Evolutionary conservation across 2,329 filamentous ascomycete genomes (phyloP).

Genomic region (Moelleriella libera): DNA sequence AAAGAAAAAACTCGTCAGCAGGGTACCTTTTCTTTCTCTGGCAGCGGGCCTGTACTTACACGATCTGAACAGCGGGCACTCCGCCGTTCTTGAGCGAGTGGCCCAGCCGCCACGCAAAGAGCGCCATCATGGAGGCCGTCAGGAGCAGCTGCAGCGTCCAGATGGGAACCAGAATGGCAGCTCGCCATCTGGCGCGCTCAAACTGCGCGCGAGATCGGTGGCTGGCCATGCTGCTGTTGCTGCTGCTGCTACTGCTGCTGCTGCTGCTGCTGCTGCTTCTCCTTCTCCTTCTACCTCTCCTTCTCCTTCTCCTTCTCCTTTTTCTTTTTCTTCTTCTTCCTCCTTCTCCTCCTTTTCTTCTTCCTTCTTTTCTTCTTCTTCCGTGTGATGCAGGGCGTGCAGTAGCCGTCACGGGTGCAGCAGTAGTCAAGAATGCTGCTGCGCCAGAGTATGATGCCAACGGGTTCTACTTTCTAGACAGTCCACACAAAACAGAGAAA

Average conservation of each 20-base stretch:
- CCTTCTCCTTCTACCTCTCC: too few relatives aligned
- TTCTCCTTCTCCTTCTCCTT: too few relatives aligned
- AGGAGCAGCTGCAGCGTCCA: constrained; percentile 35
- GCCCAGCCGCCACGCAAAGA: constrained; percentile 39
- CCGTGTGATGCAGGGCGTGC: too few relatives aligned
- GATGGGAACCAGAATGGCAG: constrained; percentile 29
- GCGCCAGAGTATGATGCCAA: too few relatives aligned
- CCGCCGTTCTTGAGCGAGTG: constrained; percentile 28
- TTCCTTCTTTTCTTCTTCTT: too few relatives aligned
- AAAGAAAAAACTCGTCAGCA: background rate
- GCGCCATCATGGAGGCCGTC: constrained; percentile 29
- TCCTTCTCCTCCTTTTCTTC: too few relatives aligned
- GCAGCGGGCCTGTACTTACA: constrained; percentile 19
- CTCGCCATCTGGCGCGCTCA: constrained; percentile 35
- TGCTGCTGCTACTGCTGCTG: background rate
- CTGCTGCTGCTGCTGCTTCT: background rate
- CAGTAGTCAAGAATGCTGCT: too few relatives aligned
- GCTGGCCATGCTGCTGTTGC: constrained; percentile 15
- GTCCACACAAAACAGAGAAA: too few relatives aligned
- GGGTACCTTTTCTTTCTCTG: background rate
- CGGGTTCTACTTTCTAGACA: too few relatives aligned
- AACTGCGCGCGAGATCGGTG: constrained; percentile 39
- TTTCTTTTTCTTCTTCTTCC: too few relatives aligned
- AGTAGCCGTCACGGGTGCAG: too few relatives aligned
- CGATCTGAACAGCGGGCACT: constrained; percentile 33